phyloP scores from a whole-genome alignment of 768 basidiomycete genomes.

The Lactifluus piperatus region DNA sequence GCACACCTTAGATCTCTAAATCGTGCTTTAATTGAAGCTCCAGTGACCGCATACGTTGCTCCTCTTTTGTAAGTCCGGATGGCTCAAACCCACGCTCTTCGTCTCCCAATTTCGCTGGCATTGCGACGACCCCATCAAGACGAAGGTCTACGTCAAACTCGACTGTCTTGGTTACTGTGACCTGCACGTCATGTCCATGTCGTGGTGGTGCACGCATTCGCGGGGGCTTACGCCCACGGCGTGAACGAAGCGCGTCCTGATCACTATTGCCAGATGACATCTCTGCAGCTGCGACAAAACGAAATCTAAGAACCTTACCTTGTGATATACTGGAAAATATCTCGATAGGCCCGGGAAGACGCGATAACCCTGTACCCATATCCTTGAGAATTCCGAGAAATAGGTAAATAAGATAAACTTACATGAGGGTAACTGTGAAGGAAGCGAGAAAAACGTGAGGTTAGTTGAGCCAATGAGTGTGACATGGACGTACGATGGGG shows the following conservation, averaged over 20 bases:
- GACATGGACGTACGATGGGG: conserved; percentile 12
- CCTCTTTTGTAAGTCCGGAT: not conserved
- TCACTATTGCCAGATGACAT: not conserved
- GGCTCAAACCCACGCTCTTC: not conserved
- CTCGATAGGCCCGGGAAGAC: conserved; percentile 17
- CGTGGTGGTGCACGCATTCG: not conserved
- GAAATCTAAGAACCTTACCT: not conserved
- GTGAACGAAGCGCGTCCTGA: not conserved
- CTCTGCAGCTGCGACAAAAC: not conserved
- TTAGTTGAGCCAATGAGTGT: not conserved
- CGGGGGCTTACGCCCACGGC: conserved; percentile 1
- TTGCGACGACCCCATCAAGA: not conserved
- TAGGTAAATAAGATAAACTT: not conserved
- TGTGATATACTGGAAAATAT: conserved; percentile 18
- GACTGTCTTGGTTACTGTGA: conserved; percentile 14
- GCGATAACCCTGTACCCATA: conserved; percentile 6
- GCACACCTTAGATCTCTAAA: conserved; percentile 10
- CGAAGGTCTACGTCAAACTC: conserved; percentile 16
- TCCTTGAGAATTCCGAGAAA: not conserved
- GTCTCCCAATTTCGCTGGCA: not conserved
- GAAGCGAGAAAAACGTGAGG: not conserved
- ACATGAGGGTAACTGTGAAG: conserved; percentile 13
- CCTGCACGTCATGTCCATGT: conserved; percentile 4
- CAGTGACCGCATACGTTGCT: conserved; percentile 5
- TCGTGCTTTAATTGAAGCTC: conserved; percentile 16